phyloP scores from a whole-genome alignment of 768 basidiomycete genomes.

The Arthromyces matolae region DNA sequence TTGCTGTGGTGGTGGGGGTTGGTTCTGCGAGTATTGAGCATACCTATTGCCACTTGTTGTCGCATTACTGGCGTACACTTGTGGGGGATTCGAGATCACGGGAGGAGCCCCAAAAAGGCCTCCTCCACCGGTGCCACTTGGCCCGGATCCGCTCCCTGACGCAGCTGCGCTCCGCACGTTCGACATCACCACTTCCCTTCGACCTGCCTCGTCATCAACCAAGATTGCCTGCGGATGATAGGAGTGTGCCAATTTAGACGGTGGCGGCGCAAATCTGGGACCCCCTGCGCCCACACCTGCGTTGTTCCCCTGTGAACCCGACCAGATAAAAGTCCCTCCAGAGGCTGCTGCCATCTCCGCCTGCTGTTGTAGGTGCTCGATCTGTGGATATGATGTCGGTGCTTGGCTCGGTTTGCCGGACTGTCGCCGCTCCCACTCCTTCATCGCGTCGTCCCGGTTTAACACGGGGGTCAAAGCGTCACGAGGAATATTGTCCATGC shows the following conservation, averaged over 20 bases:
- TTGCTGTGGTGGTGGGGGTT: constrained; percentile 23
- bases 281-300: constrained; percentile 18
- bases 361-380: constrained; percentile 91
- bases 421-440: constrained; percentile 93
- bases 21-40: constrained; percentile 48
- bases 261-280: constrained; percentile 57
- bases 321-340: constrained; percentile 62
- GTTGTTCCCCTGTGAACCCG: constrained; percentile 18
- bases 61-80: constrained; percentile 56
- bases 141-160: constrained; percentile 21
- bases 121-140: constrained; percentile 30
- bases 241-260: constrained; percentile 60
- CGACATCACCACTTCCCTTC: constrained; percentile 76
- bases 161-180: constrained; percentile 67
- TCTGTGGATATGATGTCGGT: constrained; percentile 74
- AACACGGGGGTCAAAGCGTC: constrained; percentile 91
- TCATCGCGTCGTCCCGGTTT: constrained; percentile 91
- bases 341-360: constrained; percentile 74
- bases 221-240: constrained; percentile 66
- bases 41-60: constrained; percentile 60
- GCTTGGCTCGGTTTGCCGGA: constrained; percentile 66
- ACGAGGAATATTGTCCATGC: constrained; percentile 86
- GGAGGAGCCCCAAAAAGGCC: constrained; percentile 43
- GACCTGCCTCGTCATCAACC: constrained; percentile 54
- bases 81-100: constrained; percentile 73